Conservation (phyloP, 805 yeast species). For the Hanseniaspora meyeri region DNA sequence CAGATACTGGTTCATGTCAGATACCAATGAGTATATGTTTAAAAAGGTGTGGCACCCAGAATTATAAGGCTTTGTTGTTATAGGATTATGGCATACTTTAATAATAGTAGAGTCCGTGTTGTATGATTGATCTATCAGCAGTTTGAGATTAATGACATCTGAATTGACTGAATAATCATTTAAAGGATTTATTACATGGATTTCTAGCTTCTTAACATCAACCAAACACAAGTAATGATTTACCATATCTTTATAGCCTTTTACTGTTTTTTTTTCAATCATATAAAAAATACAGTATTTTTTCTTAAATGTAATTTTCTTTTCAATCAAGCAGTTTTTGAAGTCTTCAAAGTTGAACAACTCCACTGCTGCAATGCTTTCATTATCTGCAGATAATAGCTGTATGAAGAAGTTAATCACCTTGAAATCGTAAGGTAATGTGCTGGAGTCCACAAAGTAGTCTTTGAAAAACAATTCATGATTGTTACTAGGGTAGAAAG, state of each 20-base stretch:
- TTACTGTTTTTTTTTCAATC: not conserved
- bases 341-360: not conserved
- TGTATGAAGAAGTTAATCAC: slow-evolving; percentile 4
- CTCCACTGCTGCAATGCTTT: not conserved
- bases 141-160: not conserved
- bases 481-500: not conserved
- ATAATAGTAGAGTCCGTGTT: not conserved
- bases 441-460: not conserved
- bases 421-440: not conserved
- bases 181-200: slow-evolving; percentile 9
- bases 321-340: not conserved
- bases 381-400: not conserved
- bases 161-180: not conserved
- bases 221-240: slow-evolving; percentile 4
- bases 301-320: not conserved
- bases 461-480: not conserved
- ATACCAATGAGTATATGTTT: slow-evolving; percentile 6
- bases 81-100: not conserved
- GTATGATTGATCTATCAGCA: not conserved
- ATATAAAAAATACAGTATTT: not conserved
- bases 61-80: not conserved
- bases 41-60: slow-evolving; percentile 7
- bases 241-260: not conserved
- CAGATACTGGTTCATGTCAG: not conserved
- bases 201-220: not conserved